These are phyloP conservation scores for Coniochaeta hoffmannii DNA, from an alignment of 2,329 filamentous ascomycete genomes.

Conservation along the genomic window DNA sequence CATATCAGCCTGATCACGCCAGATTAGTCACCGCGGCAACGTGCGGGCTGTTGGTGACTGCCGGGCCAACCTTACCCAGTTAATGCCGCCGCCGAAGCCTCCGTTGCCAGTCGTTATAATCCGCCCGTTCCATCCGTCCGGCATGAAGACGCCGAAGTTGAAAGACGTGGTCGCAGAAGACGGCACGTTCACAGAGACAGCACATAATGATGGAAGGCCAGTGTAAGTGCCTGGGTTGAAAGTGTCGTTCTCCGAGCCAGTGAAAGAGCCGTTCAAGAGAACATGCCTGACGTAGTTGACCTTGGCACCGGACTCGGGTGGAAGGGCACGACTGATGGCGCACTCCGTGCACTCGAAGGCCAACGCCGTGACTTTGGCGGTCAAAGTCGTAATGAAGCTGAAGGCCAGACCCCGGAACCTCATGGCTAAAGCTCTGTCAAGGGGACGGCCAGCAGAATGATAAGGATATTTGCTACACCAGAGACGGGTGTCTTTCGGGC, in stretches of 20 bases:
- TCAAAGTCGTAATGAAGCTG: not conserved
- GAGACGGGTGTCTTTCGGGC: no score
- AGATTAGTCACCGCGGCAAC: not conserved
- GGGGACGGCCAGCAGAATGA: no score
- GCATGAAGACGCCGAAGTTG: slow-evolving; percentile 25
- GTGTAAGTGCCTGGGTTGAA: slow-evolving; percentile 19
- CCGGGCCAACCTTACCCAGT: slow-evolving; percentile 13
- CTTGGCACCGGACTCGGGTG: not conserved
- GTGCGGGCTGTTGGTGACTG: no score
- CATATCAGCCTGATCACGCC: slow-evolving; percentile 8
- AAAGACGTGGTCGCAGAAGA: slow-evolving; percentile 19
- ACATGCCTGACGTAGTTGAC: not conserved
- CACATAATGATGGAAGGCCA: slow-evolving; percentile 23
- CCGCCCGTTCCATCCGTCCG: slow-evolving; percentile 21
- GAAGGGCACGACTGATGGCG: not conserved
- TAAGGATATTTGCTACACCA: no score
- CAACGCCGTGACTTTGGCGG: not conserved
- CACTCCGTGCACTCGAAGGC: not conserved
- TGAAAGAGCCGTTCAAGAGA: slow-evolving; percentile 10
- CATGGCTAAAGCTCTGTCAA: no score
- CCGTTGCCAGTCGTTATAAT: slow-evolving; percentile 25
- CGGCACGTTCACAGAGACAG: slow-evolving; percentile 20
- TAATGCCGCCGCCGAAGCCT: slow-evolving; percentile 24
- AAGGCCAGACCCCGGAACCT: not conserved
- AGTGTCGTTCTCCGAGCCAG: slow-evolving; percentile 13